Base-by-base conservation (phyloP, 139 green algal genomes). In the Chlorella sp. region DNA sequence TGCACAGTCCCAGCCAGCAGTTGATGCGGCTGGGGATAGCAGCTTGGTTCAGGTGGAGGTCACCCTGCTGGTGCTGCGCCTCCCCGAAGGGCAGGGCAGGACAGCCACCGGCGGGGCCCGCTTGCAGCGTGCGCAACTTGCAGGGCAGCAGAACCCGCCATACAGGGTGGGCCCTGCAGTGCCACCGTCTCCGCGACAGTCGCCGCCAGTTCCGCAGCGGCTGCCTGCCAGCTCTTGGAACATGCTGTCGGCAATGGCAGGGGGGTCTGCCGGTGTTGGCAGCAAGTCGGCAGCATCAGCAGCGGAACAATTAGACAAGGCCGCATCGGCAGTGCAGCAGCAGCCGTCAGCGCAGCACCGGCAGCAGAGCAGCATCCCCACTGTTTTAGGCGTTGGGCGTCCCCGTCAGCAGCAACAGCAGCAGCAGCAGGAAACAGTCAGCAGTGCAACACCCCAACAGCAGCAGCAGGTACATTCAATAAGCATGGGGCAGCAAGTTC, bases 171-270 rank as follows among this genome's bases (percentile, higher is more conserved):
- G 69, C 9, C 39, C 73, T 19, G 36, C 86, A 32, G 71, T 68
- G 15, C 48, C 85, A 15, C 73, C n/a, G 39, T 86, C 80, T 15
- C 86, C 36, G 32, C 83, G 76, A 14, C 69, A 89, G 36, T 69
- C 0, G 34, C n/a, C 40, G 0, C n/a, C 81, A 4, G 40, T 34
- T 11, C 60, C 80, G 28, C 76, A 90, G 81, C 75, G 83, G 24
- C 78, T 92, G 64, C 86, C 88, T 0, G 68, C 89, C n/a, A 93
- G 87, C 66, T 89, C 36, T 37, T 95, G 95, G 94, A 93, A 80
- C 26, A 93, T 94, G 21, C 93, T 97, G 92, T 96, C 93, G 5
- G 94, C 95, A 14, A 86, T 97, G 66, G 95, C 95, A 82, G 95
- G 95, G 5, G 95, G 94, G 16, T 89, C 93, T 19, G 83, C 90